A percentile compares a stretch with the other conserved stretches of the same genome.
Evolutionary conservation across 805 yeast species (phyloP).

Genomic region (Isabelozyma gotoi): DNA sequence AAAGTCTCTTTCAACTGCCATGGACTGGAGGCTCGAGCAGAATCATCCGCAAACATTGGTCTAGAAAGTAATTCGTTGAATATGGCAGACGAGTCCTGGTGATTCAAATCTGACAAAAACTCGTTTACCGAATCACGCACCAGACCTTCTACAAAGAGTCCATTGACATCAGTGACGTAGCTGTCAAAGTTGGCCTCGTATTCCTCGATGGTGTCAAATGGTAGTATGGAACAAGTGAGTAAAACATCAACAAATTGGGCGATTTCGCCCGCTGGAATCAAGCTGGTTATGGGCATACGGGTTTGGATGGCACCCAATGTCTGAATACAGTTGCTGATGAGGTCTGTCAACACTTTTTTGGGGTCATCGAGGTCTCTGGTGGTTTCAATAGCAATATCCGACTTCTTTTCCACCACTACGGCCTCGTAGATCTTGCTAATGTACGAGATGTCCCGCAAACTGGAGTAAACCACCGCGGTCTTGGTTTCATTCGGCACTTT

Average conservation of each 20-base stretch:
- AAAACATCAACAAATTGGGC: slow-evolving; percentile 28
- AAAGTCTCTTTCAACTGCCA: slow-evolving; percentile 42
- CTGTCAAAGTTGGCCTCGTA: slow-evolving; percentile 64
- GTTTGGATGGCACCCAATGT: slow-evolving; percentile 30
- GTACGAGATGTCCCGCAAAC: slow-evolving; percentile 23
- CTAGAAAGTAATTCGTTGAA: slow-evolving; percentile 16
- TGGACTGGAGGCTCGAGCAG: slow-evolving; percentile 2
- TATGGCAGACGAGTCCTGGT: slow-evolving; percentile 32
- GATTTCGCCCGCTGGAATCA: slow-evolving; percentile 13
- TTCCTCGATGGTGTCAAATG: slow-evolving; percentile 41
- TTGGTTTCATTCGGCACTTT: slow-evolving; percentile 17
- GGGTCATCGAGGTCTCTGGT: slow-evolving; percentile 18
- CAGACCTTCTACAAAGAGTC: slow-evolving; percentile 50
- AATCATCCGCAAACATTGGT: slow-evolving; percentile 5
- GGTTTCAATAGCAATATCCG: slow-evolving; percentile 2
- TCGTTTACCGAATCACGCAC: slow-evolving; percentile 65
- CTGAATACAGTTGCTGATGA: slow-evolving; percentile 32
- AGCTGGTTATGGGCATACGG: slow-evolving; percentile 15
- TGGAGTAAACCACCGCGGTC: slow-evolving; percentile 8
- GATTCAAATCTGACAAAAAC: slow-evolving; percentile 50
- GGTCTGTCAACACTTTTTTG: slow-evolving; percentile 13
- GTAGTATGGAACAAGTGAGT: slow-evolving; percentile 38
- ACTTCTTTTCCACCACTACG: slow-evolving; percentile 9
- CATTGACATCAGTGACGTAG: slow-evolving; percentile 74
- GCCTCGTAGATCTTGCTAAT: slow-evolving; percentile 12